Evolutionary conservation across 768 basidiomycete species (phyloP), one percentile per base, ranked within the genome.

Genomic region (Tephrocybe sp.): DNA sequence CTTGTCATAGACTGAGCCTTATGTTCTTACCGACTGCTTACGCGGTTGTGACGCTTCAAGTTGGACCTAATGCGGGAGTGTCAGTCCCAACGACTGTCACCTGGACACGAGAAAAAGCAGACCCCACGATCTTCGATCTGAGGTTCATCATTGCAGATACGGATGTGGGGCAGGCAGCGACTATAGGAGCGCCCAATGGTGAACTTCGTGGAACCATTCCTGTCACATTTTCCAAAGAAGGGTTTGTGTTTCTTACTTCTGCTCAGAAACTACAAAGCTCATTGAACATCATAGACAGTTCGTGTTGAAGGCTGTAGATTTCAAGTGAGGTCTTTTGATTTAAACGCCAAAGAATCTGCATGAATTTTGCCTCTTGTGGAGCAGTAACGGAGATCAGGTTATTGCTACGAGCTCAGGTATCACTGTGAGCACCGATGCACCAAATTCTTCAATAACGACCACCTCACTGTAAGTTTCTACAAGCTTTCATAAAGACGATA

Each of bases 91-190:
- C 33, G n/a, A 30, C 26, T 14, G 54, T 51, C 17, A 34, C 28
- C 1, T 55, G 50, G 54, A 47, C 26, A 32, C 38, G 45, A 12
- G 40, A 48, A 11, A 20, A 30, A 1, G 36, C 20, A 11, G 50
- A 56, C 21, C 50, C 54, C 3, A 33, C 18, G 14, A 10, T 25
- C 8, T 56, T 56, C 30, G 54, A 51, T 26, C 20, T 56, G 32
- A 43, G 54, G 28, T 42, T 56, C 26, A 25, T 51, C 1, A 20
- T 7, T 4, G 15, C n/a, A n/a, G 4, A 20, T 15, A 9, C 2
- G 8, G 54, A 51, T 26, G 0, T 32, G 5, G 45, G 41, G 36
- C 2, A 37, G 10, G 54, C 50, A 1, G 21, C 38, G 7, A 38
- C 45, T 30, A 37, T 56, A 23, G 24, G 17, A 4, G 54, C 45